Conservation (phyloP, 176 grass and related monocot species). For the Neostapfia colusana region DNA sequence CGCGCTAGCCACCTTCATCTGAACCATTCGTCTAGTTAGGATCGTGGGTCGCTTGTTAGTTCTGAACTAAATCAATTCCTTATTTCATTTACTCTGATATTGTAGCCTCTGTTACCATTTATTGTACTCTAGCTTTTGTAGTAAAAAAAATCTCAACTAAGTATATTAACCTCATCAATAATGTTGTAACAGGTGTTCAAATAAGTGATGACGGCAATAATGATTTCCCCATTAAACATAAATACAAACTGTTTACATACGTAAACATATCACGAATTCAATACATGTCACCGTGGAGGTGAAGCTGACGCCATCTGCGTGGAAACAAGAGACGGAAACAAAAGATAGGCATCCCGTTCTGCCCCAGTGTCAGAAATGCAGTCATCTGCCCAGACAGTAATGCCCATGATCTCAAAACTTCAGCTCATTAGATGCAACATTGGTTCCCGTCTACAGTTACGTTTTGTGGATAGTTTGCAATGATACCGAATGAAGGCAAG, state of each 20-base stretch:
- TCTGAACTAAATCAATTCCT: too few relatives aligned
- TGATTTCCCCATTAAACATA: too few relatives aligned
- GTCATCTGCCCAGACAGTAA: not conserved
- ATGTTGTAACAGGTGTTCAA: too few relatives aligned
- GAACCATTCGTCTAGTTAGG: too few relatives aligned
- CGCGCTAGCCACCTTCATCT: too few relatives aligned
- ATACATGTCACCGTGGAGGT: conserved; percentile 15
- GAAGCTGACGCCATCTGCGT: not conserved
- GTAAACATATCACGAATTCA: not conserved
- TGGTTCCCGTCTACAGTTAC: not conserved
- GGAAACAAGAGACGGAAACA: not conserved
- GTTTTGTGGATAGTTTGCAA: conserved; percentile 25
- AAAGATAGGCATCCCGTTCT: conserved; percentile 20
- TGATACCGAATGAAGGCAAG: not conserved
- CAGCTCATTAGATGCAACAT: conserved; percentile 3
- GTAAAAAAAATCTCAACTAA: too few relatives aligned
- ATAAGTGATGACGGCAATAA: too few relatives aligned
- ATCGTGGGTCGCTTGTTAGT: too few relatives aligned
- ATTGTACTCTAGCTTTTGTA: too few relatives aligned
- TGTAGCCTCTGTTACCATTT: too few relatives aligned
- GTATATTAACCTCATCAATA: too few relatives aligned
- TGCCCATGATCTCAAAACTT: not conserved
- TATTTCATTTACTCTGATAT: too few relatives aligned
- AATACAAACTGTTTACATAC: not conserved
- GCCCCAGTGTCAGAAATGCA: not conserved